A percentile compares a stretch with the other conserved stretches of the same genome.
Conservation (phyloP, 208 protist genomes). For the Acanthamoeba culbertsoni region DNA sequence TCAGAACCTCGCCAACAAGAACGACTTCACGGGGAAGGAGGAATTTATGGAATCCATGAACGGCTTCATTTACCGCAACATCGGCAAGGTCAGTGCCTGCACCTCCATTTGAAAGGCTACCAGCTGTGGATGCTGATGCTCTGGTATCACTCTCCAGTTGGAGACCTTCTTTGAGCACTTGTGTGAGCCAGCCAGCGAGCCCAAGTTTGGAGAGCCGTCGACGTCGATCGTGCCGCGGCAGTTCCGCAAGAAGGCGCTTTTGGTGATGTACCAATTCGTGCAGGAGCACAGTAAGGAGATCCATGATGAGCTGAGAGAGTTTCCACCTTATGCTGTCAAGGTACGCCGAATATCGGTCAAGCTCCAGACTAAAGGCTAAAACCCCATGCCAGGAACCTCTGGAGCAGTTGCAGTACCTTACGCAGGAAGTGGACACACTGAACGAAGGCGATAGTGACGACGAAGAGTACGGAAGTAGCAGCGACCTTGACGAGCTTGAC, state of each 20-base stretch:
- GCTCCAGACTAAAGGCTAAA: background rate
- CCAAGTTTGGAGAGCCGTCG: background rate
- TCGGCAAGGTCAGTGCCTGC: background rate
- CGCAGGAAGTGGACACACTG: background rate
- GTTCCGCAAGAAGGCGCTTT: background rate
- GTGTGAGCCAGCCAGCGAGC: background rate
- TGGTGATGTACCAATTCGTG: background rate
- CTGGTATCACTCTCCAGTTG: background rate
- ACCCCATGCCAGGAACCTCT: background rate
- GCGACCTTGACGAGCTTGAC: background rate
- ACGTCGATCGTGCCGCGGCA: background rate
- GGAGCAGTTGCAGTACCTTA: background rate
- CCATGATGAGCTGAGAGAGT: background rate
- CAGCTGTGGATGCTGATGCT: background rate
- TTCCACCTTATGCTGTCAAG: background rate
- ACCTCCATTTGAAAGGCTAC: background rate
- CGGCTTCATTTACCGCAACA: constrained; percentile 32
- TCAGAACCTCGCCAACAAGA: constrained; percentile 75
- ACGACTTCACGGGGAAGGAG: constrained; percentile 69
- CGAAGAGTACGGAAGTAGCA: background rate
- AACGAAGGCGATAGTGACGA: background rate
- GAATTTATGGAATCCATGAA: constrained; percentile 68
- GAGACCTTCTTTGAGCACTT: background rate
- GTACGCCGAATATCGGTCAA: background rate
- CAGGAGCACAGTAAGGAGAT: background rate